phyloP scores from a whole-genome alignment of 2,329 filamentous ascomycete genomes.

The Sporothrix inflata region DNA sequence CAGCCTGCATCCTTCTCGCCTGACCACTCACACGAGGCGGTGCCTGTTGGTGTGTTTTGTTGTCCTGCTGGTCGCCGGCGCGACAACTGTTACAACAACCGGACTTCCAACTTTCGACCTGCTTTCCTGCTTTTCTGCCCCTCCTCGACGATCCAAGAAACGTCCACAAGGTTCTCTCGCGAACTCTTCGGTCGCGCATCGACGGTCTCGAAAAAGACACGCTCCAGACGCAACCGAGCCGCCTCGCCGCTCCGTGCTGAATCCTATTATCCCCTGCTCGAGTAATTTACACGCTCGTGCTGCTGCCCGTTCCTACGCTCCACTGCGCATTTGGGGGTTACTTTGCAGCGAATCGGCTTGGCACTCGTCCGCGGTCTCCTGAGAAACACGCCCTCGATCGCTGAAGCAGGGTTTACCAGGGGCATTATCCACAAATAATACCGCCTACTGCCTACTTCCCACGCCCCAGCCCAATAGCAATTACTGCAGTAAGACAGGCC shows the following conservation, averaged over 20 bases:
- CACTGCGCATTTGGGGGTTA: conserved; percentile 20
- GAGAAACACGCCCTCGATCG: conserved; percentile 22
- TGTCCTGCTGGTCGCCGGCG: conserved; percentile 22
- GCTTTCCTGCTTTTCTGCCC: not conserved
- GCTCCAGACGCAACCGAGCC: not conserved
- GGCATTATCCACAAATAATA: conserved; percentile 10
- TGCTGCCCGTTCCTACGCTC: conserved; percentile 20
- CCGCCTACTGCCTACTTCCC: conserved; percentile 16
- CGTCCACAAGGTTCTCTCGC: not conserved
- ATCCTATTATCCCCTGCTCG: not conserved
- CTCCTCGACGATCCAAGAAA: not conserved
- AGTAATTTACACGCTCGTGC: not conserved
- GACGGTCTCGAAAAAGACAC: not conserved
- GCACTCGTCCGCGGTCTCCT: conserved; percentile 23
- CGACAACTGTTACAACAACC: conserved; percentile 12
- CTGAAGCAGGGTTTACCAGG: conserved; percentile 16
- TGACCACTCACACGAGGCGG: conserved; percentile 14
- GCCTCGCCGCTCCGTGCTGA: conserved; percentile 1
- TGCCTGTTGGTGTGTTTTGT: conserved; percentile 25
- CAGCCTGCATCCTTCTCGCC: conserved; percentile 18
- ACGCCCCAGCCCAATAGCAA: conserved; percentile 23
- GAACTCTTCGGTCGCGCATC: not conserved
- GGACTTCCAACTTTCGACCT: not conserved
- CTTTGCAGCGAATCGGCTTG: conserved; percentile 29
- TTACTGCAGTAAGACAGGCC: conserved; percentile 23